Evolutionary conservation across 805 yeast species (phyloP).

Genomic region (Helenozyma baotianmanensis): DNA sequence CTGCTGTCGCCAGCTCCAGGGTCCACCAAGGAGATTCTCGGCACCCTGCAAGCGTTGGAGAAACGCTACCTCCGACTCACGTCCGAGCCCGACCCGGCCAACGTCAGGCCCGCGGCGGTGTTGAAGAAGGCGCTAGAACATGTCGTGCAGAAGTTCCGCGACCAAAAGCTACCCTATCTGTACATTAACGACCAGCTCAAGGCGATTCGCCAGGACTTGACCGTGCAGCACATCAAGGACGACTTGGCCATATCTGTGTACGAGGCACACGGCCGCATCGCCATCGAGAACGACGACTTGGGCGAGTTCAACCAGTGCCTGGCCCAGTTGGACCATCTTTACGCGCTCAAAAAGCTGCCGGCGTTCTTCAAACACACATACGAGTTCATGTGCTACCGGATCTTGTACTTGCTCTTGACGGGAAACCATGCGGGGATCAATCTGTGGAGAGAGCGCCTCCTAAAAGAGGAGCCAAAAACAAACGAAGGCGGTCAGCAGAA

Average conservation of each 20-base stretch:
- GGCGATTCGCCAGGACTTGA: constrained; percentile 87
- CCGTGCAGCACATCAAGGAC: constrained; percentile 82
- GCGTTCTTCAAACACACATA: constrained; percentile 7
- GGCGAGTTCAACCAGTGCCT: constrained; percentile 97
- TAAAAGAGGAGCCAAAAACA: constrained; percentile 3
- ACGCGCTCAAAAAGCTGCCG: constrained; percentile 33
- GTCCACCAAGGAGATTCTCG: constrained; percentile 41
- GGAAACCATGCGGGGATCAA: constrained; percentile 56
- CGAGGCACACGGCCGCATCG: constrained; percentile 82
- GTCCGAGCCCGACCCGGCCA: constrained; percentile 82
- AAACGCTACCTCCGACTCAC: constrained; percentile 81
- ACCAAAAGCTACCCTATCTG: constrained; percentile 51
- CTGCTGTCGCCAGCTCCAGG: constrained; percentile 3
- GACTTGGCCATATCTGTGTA: constrained; percentile 76
- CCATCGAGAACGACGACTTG: constrained; percentile 74
- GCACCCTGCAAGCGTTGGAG: constrained; percentile 62
- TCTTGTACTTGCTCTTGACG: constrained; percentile 72
- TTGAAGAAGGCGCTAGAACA: constrained; percentile 53
- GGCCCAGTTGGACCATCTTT: constrained; percentile 67
- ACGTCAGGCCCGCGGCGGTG: constrained; percentile 69
- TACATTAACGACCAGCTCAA: constrained; percentile 88
- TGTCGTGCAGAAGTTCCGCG: constrained; percentile 49
- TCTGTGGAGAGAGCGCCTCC: constrained; percentile 25
- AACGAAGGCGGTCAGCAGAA: neutral
- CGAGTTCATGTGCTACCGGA: constrained; percentile 71